A percentile compares a stretch with the other conserved stretches of the same genome.
These are phyloP conservation scores for Pleurotus platypus DNA, from an alignment of 768 basidiomycete species.

Conservation along the genomic window DNA sequence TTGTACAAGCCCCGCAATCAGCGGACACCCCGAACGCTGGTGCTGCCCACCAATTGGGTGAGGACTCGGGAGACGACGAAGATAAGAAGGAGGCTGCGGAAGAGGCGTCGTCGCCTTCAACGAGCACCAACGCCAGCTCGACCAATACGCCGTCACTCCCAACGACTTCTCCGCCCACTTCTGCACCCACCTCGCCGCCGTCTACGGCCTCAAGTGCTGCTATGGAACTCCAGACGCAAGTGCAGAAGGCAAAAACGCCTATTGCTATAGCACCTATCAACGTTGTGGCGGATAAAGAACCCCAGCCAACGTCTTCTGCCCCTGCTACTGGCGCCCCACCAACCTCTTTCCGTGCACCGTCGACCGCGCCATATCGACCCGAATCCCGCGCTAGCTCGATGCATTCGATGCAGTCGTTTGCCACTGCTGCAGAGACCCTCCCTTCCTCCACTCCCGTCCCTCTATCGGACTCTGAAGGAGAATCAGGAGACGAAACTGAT, in stretches of 20 bases:
- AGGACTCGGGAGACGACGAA: too few species aligned
- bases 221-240: not conserved
- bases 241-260: not conserved
- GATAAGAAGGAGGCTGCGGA: not conserved
- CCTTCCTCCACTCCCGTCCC: not conserved
- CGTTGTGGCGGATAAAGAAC: not conserved
- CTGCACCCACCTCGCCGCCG: constrained; percentile 4
- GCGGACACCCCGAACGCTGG: not conserved
- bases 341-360: constrained; percentile 6
- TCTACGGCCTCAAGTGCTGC: not conserved
- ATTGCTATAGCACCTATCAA: not conserved
- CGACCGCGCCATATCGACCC: constrained; percentile 4
- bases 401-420: constrained; percentile 7
- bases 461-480: not conserved
- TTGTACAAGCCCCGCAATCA: not conserved
- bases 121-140: not conserved
- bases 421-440: constrained; percentile 9
- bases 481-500: not conserved
- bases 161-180: not conserved
- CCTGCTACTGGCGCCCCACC: not conserved
- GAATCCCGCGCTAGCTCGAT: constrained; percentile 11
- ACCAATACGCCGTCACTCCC: not conserved
- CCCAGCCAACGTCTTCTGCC: not conserved
- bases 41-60: not conserved
- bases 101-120: not conserved